phyloP scores from a whole-genome alignment of 805 yeast genomes.

The Torulaspora indica region DNA sequence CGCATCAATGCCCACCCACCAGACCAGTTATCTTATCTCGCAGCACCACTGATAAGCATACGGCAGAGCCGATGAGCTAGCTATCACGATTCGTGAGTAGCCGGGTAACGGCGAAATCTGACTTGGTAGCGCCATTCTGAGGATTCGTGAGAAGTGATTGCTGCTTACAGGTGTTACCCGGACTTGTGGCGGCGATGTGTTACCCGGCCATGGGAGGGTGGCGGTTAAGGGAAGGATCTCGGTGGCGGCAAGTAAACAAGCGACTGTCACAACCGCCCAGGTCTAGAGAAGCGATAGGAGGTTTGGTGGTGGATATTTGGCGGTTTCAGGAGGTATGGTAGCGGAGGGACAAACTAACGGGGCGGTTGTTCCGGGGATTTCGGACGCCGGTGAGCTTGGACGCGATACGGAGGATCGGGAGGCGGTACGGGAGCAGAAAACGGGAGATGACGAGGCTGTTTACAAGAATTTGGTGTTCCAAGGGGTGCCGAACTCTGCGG shows the following conservation, averaged over 20 bases:
- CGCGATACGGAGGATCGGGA: slow-evolving; percentile 1
- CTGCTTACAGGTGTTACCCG: not conserved
- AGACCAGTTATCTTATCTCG: slow-evolving; percentile 5
- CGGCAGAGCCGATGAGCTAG: too few species aligned
- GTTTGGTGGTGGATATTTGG: not conserved
- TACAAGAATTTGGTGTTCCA: slow-evolving; percentile 31
- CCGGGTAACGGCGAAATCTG: too few species aligned
- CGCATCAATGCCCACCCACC: too few species aligned
- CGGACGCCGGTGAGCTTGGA: slow-evolving; percentile 20
- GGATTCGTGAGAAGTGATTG: too few species aligned
- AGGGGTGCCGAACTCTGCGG: slow-evolving; percentile 32
- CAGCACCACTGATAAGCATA: slow-evolving; percentile 1
- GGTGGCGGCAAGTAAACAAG: slow-evolving; percentile 1
- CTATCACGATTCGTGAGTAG: too few species aligned
- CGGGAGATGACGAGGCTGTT: slow-evolving; percentile 23
- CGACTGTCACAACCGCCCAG: slow-evolving; percentile 1
- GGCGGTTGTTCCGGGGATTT: slow-evolving; percentile 19
- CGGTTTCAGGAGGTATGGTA: not conserved
- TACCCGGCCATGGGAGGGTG: slow-evolving; percentile 1
- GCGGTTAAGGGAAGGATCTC: not conserved
- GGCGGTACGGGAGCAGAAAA: not conserved
- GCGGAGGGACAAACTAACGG: not conserved
- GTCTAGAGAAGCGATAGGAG: not conserved
- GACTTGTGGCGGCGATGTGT: not conserved
- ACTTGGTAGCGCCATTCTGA: too few species aligned